A percentile compares a stretch with the other conserved stretches of the same genome.
These are phyloP conservation scores for Gossypium anomalum DNA, from an alignment of 345 rosid species.

Conservation along the genomic window DNA sequence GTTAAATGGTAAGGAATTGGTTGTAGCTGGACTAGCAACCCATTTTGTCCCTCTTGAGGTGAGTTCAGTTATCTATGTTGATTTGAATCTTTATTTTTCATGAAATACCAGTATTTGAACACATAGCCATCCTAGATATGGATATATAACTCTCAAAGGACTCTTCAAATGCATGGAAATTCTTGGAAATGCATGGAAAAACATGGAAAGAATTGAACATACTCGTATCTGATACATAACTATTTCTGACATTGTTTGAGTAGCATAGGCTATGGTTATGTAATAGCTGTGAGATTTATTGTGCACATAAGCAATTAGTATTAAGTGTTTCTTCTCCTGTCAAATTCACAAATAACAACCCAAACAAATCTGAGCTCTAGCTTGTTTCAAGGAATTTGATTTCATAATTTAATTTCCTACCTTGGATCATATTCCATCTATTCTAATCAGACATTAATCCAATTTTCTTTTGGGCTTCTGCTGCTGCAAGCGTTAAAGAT, in stretches of 20 bases:
- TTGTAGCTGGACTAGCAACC: slow-evolving; percentile 71
- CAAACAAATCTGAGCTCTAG: not conserved
- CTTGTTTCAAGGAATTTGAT: not conserved
- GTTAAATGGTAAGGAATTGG: slow-evolving; percentile 77
- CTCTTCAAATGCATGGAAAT: not conserved
- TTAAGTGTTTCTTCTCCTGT: not conserved
- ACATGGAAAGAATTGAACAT: not conserved
- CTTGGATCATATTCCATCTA: not conserved
- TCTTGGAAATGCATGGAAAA: not conserved
- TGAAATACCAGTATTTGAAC: not conserved
- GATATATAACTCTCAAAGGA: not conserved
- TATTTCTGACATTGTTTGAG: not conserved
- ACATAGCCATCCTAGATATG: not conserved
- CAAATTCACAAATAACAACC: not conserved
- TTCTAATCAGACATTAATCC: not conserved
- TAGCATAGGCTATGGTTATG: not conserved
- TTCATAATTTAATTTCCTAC: not conserved
- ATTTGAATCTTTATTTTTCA: not conserved
- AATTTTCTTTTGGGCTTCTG: not conserved
- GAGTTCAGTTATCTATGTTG: slow-evolving; percentile 12
- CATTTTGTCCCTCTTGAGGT: slow-evolving; percentile 89
- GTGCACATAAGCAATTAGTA: not conserved
- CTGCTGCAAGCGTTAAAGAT: not conserved
- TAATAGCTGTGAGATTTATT: not conserved
- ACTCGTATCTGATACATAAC: not conserved